These are phyloP conservation scores for Komagataella pseudopastoris DNA, from an alignment of 805 yeast genomes.

Conservation along the genomic window DNA sequence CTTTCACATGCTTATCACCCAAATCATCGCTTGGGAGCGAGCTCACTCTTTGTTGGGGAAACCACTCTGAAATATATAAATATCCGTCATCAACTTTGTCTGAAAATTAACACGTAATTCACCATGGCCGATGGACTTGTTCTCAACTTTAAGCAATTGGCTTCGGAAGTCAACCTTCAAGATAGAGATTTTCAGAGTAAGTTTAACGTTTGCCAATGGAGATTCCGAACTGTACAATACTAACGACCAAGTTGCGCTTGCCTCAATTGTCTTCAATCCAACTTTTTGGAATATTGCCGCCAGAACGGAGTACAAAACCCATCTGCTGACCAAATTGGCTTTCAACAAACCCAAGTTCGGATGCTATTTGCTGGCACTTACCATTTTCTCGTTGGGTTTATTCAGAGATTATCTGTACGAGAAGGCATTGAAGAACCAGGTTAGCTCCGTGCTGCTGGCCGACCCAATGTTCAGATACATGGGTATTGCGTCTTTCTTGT, in stretches of 20 bases:
- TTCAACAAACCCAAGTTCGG: slow-evolving; percentile 58
- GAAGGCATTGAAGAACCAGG: slow-evolving; percentile 59
- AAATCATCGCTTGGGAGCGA: no score
- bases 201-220: slow-evolving; percentile 3
- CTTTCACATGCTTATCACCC: not conserved
- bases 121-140: not conserved
- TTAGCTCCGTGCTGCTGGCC: slow-evolving; percentile 41
- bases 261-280: slow-evolving; percentile 80
- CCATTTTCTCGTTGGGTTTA: slow-evolving; percentile 79
- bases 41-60: not conserved
- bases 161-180: slow-evolving; percentile 11
- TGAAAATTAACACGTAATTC: not conserved
- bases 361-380: slow-evolving; percentile 71
- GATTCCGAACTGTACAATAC: slow-evolving; percentile 1
- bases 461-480: slow-evolving; percentile 17
- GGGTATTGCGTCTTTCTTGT: slow-evolving; percentile 41
- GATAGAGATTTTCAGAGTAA: slow-evolving; percentile 11
- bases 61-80: not conserved
- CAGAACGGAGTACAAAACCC: slow-evolving; percentile 68
- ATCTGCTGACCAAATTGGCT: slow-evolving; percentile 59
- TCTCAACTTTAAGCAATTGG: slow-evolving; percentile 1
- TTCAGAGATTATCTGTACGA: slow-evolving; percentile 67
- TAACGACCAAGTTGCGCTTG: slow-evolving; percentile 29
- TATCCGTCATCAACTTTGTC: not conserved
- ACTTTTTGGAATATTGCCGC: slow-evolving; percentile 93